A percentile compares a stretch with the other conserved stretches of the same genome.
Evolutionary conservation across 2,329 filamentous ascomycete species (phyloP).

Genomic region (Alternaria brassicicola): DNA sequence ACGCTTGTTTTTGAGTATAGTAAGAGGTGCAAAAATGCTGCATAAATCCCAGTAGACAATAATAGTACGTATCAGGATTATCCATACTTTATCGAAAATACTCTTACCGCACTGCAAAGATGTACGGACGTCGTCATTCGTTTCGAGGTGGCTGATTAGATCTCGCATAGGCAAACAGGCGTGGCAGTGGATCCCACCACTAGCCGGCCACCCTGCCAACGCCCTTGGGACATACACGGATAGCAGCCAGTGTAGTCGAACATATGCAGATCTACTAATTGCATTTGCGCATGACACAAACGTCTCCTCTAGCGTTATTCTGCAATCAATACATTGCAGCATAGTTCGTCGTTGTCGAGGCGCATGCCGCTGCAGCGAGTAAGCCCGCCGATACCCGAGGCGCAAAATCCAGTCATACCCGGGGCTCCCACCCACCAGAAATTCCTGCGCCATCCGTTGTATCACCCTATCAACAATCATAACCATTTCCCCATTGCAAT

Average conservation of each 20-base stretch:
- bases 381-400: constrained; percentile 26
- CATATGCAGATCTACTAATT: accelerated
- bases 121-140: background rate
- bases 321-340: background rate
- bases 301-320: background rate
- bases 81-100: background rate
- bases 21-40: background rate
- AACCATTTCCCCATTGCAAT: constrained; percentile 16
- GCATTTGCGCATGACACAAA: background rate
- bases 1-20: background rate
- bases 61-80: background rate
- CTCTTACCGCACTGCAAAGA: background rate
- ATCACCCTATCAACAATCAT: constrained; percentile 24
- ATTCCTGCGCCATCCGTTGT: constrained; percentile 40
- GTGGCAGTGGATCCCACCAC: background rate
- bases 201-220: background rate
- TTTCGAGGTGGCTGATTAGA: too few relatives aligned
- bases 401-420: constrained; percentile 28
- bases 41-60: background rate
- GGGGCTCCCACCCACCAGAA: background rate
- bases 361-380: background rate
- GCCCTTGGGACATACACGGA: background rate
- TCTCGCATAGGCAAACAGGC: background rate
- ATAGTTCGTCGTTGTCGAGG: background rate
- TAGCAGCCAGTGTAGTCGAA: background rate